Conservation (phyloP, 2,329 filamentous ascomycete genomes). For the Chalaropsis ovoidea region DNA sequence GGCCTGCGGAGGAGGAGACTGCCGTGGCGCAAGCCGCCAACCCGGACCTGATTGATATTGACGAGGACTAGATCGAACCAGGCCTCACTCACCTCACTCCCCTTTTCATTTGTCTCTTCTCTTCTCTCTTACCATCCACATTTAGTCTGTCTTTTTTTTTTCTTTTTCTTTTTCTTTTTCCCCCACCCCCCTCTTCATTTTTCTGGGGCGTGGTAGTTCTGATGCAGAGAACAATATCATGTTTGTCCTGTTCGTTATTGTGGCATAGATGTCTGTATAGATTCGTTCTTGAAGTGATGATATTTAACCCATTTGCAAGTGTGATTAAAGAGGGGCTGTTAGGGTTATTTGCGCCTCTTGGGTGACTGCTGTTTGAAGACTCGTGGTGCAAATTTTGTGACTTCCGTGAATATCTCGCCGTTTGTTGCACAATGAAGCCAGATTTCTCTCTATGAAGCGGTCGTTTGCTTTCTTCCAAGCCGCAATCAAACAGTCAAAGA, state of each 20-base stretch:
- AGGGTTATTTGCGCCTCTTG: not conserved
- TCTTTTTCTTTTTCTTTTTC: conserved; percentile 11
- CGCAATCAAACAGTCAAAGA: conserved; percentile 14
- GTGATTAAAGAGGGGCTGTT: not conserved
- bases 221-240: not conserved
- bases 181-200: not conserved
- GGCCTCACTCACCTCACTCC: conserved; percentile 3
- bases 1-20: conserved; percentile 54
- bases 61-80: conserved; percentile 39
- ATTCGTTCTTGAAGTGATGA: not conserved
- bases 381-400: not conserved
- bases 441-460: conserved; percentile 12
- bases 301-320: not conserved
- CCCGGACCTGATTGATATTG: conserved; percentile 75
- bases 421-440: not conserved
- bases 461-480: conserved; percentile 13
- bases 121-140: conserved; percentile 12
- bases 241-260: not conserved
- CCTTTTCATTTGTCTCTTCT: conserved; percentile 22
- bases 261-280: not conserved
- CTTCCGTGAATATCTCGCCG: not conserved
- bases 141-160: conserved; percentile 8
- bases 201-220: not conserved
- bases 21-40: conserved; percentile 49
- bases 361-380: not conserved